Percentiles rank a stretch among this genome's conserved stretches.
These are phyloP conservation scores for Amniculicola lignicola DNA, from an alignment of 495 filamentous ascomycete species.

Conservation along the genomic window DNA sequence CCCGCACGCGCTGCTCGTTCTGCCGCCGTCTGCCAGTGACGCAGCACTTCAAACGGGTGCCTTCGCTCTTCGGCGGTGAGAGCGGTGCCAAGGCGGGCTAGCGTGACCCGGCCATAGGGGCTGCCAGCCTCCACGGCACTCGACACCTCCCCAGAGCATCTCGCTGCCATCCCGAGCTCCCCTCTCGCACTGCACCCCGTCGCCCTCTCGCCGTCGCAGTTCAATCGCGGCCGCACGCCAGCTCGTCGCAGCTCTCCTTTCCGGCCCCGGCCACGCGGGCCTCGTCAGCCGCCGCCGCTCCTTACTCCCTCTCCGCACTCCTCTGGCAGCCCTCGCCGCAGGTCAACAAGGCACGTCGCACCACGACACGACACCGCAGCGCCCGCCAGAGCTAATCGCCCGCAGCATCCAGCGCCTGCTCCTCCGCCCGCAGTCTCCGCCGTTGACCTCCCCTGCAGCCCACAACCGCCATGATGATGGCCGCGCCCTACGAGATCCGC, in stretches of 20 bases:
- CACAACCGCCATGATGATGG: constrained; percentile 36
- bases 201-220: not conserved
- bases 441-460: not conserved
- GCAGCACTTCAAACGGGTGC: too few species aligned
- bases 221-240: constrained; percentile 22
- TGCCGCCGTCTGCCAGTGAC: too few species aligned
- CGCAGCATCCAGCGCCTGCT: not conserved
- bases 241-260: too few species aligned
- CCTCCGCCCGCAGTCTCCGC: not conserved
- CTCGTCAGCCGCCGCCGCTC: too few species aligned
- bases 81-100: too few species aligned
- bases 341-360: constrained; percentile 30
- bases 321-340: constrained; percentile 4
- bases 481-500: constrained; percentile 44
- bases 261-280: too few species aligned
- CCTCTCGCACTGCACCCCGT: not conserved
- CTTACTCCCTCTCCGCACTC: not conserved
- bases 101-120: too few species aligned
- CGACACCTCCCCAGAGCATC: not conserved
- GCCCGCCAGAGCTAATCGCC: constrained; percentile 7
- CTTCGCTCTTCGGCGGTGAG: too few species aligned
- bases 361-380: constrained; percentile 18
- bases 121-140: not conserved
- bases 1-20: too few species aligned
- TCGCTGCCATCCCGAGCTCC: constrained; percentile 12